phyloP scores from a whole-genome alignment of 768 basidiomycete species.

The Podaxis sp. region DNA sequence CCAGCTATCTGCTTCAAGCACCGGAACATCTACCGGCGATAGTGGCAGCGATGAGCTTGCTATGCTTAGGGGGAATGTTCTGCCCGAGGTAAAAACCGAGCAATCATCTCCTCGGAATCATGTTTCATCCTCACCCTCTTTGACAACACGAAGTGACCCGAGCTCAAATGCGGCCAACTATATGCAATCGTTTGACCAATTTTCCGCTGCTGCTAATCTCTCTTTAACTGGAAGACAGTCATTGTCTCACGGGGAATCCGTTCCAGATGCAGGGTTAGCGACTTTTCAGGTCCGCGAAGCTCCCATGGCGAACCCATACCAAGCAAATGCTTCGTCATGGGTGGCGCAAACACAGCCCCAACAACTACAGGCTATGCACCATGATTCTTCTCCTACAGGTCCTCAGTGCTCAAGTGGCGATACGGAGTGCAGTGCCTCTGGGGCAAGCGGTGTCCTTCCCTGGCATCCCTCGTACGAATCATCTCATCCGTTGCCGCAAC shows the following conservation, averaged over 20 bases:
- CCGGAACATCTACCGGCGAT: not conserved
- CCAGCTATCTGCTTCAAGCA: constrained; percentile 22
- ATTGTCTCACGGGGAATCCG: not conserved
- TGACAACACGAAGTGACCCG: not conserved
- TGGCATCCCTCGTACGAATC: not conserved
- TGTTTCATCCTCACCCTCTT: not conserved
- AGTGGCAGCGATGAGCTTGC: not conserved
- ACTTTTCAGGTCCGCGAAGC: not conserved
- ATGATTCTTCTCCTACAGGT: not conserved
- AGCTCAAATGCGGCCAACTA: not conserved
- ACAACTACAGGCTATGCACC: not conserved
- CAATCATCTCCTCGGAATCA: not conserved
- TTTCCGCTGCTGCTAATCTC: not conserved
- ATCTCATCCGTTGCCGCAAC: not conserved
- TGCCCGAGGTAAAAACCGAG: not conserved
- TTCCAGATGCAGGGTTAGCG: not conserved
- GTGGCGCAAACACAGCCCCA: not conserved
- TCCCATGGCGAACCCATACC: not conserved
- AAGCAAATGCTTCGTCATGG: not conserved
- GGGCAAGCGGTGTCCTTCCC: not conserved
- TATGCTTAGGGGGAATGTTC: not conserved
- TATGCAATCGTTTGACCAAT: not conserved
- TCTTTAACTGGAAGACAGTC: not conserved
- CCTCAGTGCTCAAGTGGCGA: not conserved
- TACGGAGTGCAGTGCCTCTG: not conserved